A percentile compares a stretch with the other conserved stretches of the same genome.
These are phyloP conservation scores for Ulota crispa DNA, from an alignment of 225 moss, liverwort and hornwort genomes.

Conservation along the genomic window DNA sequence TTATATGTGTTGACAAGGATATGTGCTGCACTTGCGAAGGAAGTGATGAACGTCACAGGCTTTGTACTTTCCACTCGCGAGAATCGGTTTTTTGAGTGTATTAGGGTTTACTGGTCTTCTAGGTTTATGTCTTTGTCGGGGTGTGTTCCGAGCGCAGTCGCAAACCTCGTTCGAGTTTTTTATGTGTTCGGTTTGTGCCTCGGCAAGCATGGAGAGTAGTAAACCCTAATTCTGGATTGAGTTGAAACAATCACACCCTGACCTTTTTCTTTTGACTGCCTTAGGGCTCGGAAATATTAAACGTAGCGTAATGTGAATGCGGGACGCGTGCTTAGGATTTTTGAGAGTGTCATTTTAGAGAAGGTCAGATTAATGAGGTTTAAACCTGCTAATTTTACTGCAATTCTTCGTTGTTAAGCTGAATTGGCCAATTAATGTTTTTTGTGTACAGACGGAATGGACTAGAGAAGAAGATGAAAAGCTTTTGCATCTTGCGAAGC, in stretches of 20 bases:
- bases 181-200: background rate
- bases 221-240: slow-evolving; percentile 24
- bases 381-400: background rate
- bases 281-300: background rate
- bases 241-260: background rate
- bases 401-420: background rate
- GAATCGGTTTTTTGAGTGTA: background rate
- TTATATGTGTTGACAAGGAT: background rate
- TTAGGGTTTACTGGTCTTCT: slow-evolving; percentile 38
- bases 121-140: background rate
- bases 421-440: background rate
- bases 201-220: background rate
- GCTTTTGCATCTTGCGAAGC: slow-evolving; percentile 89
- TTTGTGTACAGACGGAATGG: slow-evolving; percentile 79
- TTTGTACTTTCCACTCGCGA: background rate
- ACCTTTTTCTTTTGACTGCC: too few species aligned
- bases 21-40: background rate
- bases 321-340: background rate
- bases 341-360: background rate
- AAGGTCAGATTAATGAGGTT: background rate
- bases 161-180: background rate
- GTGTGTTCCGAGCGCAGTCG: background rate
- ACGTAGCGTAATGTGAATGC: too few species aligned
- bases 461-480: slow-evolving; percentile 97
- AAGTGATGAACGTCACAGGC: background rate